Evolutionary conservation across 257 asterid species (phyloP), one percentile per base, ranked within the genome.

Genomic region (Solanum lignicaule): DNA sequence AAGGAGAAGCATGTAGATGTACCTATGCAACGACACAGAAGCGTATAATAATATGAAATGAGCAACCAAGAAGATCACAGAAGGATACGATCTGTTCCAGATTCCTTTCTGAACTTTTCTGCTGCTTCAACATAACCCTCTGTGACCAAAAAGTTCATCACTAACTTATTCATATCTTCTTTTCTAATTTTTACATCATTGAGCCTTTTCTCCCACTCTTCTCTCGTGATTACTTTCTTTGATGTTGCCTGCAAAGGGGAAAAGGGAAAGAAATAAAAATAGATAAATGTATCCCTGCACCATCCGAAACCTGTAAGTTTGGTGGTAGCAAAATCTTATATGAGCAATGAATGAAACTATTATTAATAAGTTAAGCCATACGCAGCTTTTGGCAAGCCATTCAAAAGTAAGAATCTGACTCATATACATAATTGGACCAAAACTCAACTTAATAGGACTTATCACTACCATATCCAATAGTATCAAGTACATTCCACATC

Each of bases 51-150:
- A 39, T 31, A 76, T 36, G 71, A 75, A 82, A 29, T 82, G 69
- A 75, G 39, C 25, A 86, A 32, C 72, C 9, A 88, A 27, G 62
- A 75, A 14, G 29, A 39, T 32, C 32, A 65, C 65, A 73, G 5
- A 82, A 82, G 95, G 96, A 95, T 95, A 95, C 98, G 98, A 86
- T 94, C 95, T 81, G 98, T 94, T 82, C 98, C 98, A 29, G 98
- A 94, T 90, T 95, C 98, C 88, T 88, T 88, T 84, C 92, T 90
- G 93, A 95, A 94, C 74, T 91, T 94, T 86, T 94, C 98, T 36
- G 98, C 98, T 69, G 94, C 98, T 66, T 95, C 98, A 21, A 94
- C 98, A 86, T 92, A 94, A 83, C 98, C 98, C 93, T 94, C 97
- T 1, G 97, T 94, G 66, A 94, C 98, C 82, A 95, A 92, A 91